A percentile compares a stretch with the other conserved stretches of the same genome.
Conservation (phyloP, 139 green algal species). For the Pleodorina starrii region DNA sequence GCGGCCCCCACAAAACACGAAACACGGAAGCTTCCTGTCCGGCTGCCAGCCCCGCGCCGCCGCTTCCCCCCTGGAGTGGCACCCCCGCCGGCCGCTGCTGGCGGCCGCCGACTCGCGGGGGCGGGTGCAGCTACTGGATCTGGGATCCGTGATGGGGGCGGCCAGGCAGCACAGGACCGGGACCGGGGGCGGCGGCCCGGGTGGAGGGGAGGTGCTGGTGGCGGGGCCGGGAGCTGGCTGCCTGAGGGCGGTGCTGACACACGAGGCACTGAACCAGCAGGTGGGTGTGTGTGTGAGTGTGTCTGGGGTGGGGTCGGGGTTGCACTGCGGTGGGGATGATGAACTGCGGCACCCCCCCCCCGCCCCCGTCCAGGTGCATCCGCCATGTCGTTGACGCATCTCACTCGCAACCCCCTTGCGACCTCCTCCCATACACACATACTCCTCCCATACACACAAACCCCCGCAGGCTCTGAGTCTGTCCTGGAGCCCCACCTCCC, state of each 20-base stretch:
- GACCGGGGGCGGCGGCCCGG: not conserved
- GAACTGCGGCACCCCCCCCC: too few relatives aligned
- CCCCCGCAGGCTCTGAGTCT: slow-evolving; percentile 49
- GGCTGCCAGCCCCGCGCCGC: slow-evolving; percentile 8
- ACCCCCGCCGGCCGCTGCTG: slow-evolving; percentile 44
- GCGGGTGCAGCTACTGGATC: slow-evolving; percentile 29
- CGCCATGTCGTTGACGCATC: too few relatives aligned
- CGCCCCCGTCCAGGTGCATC: too few relatives aligned
- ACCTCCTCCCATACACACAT: too few relatives aligned
- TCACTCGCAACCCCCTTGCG: too few relatives aligned
- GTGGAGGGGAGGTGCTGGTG: not conserved
- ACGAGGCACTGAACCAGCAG: slow-evolving; percentile 54
- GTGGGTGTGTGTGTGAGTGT: too few relatives aligned
- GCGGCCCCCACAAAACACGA: too few relatives aligned
- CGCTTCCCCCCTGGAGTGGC: slow-evolving; percentile 45
- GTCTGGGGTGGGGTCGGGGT: too few relatives aligned
- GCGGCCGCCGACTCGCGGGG: slow-evolving; percentile 22
- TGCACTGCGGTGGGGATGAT: too few relatives aligned
- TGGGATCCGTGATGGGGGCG: not conserved
- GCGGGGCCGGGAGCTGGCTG: not conserved
- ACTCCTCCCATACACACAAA: not conserved
- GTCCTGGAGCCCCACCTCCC: slow-evolving; percentile 59
- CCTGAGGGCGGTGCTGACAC: slow-evolving; percentile 37
- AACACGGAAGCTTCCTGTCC: slow-evolving; percentile 19
- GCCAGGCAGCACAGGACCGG: not conserved